Base-by-base conservation (phyloP, 108 stramenopile genomes). In the Hondaea fermentalgiana region DNA sequence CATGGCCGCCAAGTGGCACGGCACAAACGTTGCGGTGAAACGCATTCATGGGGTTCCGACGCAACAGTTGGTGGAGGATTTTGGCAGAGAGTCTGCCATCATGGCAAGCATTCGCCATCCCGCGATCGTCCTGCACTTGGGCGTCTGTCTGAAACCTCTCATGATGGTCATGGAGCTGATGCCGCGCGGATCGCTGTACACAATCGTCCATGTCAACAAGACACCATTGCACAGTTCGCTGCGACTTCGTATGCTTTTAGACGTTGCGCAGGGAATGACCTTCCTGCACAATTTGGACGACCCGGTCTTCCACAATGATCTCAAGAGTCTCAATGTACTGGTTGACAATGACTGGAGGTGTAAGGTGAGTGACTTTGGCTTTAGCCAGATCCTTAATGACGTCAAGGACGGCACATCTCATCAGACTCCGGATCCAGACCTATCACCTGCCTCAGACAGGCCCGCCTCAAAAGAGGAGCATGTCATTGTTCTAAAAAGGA, bases 161-260 rank as follows among this genome's bases (percentile, higher is more conserved):
- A 91, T 76, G 53, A 60, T 93, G 53, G 89, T 91, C 45, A 89
- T 91, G 60, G 92, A 93, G 59, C 90, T 90, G 55, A 64, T 91
- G 57, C 57, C 89, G n/a, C 76, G 76, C 28, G 76, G 76, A 16
- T 83, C 76, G 4, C 49, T 83, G 12, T 83, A 83, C 51, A 83
- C 45, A 6, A 53, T 83, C 3, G 16, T 83, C 16, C 76, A 83
- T 23, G 45, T 83, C 23, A 12, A 57, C 19, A 83, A 83, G 76
- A 53, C 49, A 6, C 12, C 45, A 6, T 45, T 83, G 51, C 43
- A 83, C 76, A 45, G 76, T 43, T 53, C 49, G 25, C 28, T 83
- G 51, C 45, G 51, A 10, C 8, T 83, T 53, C 45, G 76, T 6
- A 83, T 83, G 87, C 10, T 87, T 12, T 25, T 59, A 0, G 87